Percentiles rank a stretch among this genome's conserved stretches.
These are phyloP conservation scores for Diaporthe aspalathi DNA, from an alignment of 2,329 filamentous ascomycete genomes.

Conservation along the genomic window DNA sequence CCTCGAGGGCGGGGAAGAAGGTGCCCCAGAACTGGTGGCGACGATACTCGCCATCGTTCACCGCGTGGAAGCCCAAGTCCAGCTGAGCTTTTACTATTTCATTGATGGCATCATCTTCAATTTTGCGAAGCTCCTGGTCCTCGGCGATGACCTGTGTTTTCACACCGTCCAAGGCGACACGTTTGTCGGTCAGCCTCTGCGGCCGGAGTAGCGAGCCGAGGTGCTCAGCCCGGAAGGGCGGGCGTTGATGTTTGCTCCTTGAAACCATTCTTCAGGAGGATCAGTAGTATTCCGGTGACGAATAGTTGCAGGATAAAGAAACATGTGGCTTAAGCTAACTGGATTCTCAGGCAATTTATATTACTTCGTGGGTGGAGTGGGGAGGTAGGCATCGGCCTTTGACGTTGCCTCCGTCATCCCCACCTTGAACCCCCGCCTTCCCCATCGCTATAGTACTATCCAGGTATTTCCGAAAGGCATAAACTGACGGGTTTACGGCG, in stretches of 20 bases:
- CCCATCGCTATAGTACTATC: slow-evolving; percentile 2
- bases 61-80: slow-evolving; percentile 65
- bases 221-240: slow-evolving; percentile 81
- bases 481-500: neutral
- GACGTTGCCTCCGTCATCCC: slow-evolving; percentile 1
- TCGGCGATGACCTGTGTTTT: slow-evolving; percentile 52
- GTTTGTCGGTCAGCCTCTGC: slow-evolving; percentile 65
- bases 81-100: slow-evolving; percentile 70
- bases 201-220: slow-evolving; percentile 80
- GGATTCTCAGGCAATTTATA: neutral
- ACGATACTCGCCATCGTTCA: slow-evolving; percentile 72
- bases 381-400: neutral
- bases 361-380: neutral
- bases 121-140: slow-evolving; percentile 57
- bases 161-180: slow-evolving; percentile 48
- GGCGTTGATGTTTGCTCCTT: slow-evolving; percentile 44
- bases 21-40: slow-evolving; percentile 50
- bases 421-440: slow-evolving; percentile 16
- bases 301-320: neutral
- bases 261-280: slow-evolving; percentile 15
- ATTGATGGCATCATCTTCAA: slow-evolving; percentile 69
- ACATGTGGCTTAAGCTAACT: too few species aligned
- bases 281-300: too few species aligned
- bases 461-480: slow-evolving; percentile 10
- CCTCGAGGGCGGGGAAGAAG: slow-evolving; percentile 53